These are phyloP conservation scores for Pythium rishiriense DNA, from an alignment of 352 stramenopile genomes.

Conservation along the genomic window DNA sequence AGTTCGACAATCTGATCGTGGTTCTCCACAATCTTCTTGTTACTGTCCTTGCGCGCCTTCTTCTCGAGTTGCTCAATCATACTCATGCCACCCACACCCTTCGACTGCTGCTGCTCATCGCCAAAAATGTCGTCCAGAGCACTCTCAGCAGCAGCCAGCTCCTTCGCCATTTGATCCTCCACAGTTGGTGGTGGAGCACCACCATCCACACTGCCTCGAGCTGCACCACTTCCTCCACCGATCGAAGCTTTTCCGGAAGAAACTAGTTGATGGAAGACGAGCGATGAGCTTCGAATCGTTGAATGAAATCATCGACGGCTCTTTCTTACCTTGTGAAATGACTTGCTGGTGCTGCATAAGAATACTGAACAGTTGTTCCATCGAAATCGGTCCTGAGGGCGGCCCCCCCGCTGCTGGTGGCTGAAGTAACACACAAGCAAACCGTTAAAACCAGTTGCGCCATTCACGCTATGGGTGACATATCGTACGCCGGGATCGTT, in stretches of 20 bases:
- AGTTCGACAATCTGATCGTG: constrained; percentile 60
- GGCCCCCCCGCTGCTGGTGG: constrained; percentile 31
- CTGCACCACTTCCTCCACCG: constrained; percentile 24
- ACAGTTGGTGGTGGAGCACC: constrained; percentile 39
- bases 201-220: constrained; percentile 4
- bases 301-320: background rate
- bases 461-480: background rate
- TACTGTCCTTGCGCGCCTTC: constrained; percentile 81
- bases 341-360: constrained; percentile 89
- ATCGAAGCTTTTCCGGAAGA: constrained; percentile 35
- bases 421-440: constrained; percentile 26
- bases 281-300: background rate
- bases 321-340: constrained; percentile 78
- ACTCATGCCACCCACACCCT: constrained; percentile 71
- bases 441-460: too few relatives aligned
- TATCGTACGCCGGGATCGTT: constrained; percentile 75
- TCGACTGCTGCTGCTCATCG: constrained; percentile 67
- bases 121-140: constrained; percentile 86
- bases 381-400: constrained; percentile 58
- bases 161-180: constrained; percentile 84
- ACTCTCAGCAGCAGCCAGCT: constrained; percentile 75
- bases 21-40: constrained; percentile 87
- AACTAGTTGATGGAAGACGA: constrained; percentile 31
- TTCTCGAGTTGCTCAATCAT: constrained; percentile 90
- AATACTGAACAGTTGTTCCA: constrained; percentile 87